Evolutionary conservation across 2,329 filamentous ascomycete genomes (phyloP).

Genomic region (Fusarium kyushuense): DNA sequence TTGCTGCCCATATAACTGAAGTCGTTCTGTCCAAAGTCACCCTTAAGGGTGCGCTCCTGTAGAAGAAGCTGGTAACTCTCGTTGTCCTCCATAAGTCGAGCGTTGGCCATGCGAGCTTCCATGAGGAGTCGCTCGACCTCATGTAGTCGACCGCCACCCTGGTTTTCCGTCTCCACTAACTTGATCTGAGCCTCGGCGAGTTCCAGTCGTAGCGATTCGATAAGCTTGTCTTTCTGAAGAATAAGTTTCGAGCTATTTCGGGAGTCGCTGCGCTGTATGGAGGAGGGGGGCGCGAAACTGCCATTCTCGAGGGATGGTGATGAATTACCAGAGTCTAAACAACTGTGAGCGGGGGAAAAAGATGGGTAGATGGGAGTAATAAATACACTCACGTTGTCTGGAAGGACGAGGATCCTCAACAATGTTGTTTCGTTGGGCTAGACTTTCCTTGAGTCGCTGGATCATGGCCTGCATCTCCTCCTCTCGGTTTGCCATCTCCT

Average conservation of each 20-base stretch:
- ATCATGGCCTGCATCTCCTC: conserved; percentile 93
- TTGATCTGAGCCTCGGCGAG: conserved; percentile 96
- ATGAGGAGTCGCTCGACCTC: conserved; percentile 92
- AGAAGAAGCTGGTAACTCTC: conserved; percentile 97
- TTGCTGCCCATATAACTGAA: conserved; percentile 75
- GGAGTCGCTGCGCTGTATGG: conserved; percentile 87
- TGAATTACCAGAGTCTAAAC: conserved; percentile 59
- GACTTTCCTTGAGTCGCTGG: conserved; percentile 88
- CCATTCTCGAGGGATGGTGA: conserved; percentile 78
- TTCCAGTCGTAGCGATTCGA: conserved; percentile 91
- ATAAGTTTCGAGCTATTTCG: conserved; percentile 90
- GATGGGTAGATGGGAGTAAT: background rate
- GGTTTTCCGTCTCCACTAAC: conserved; percentile 92
- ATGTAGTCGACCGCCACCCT: conserved; percentile 85
- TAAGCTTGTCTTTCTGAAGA: conserved; percentile 95
- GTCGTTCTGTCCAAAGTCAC: conserved; percentile 86
- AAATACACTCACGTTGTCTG: conserved; percentile 65
- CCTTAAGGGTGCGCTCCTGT: conserved; percentile 94
- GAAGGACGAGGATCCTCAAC: conserved; percentile 70
- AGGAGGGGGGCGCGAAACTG: conserved; percentile 88
- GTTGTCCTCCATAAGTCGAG: conserved; percentile 96
- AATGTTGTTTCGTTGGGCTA: conserved; percentile 77
- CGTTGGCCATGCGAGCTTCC: conserved; percentile 95
- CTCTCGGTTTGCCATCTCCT: conserved; percentile 84
- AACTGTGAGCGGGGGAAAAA: conserved; percentile 38